Evolutionary conservation across 805 yeast species (phyloP), one percentile per base, ranked within the genome.

Genomic region (Wickerhamomyces sydowiorum): DNA sequence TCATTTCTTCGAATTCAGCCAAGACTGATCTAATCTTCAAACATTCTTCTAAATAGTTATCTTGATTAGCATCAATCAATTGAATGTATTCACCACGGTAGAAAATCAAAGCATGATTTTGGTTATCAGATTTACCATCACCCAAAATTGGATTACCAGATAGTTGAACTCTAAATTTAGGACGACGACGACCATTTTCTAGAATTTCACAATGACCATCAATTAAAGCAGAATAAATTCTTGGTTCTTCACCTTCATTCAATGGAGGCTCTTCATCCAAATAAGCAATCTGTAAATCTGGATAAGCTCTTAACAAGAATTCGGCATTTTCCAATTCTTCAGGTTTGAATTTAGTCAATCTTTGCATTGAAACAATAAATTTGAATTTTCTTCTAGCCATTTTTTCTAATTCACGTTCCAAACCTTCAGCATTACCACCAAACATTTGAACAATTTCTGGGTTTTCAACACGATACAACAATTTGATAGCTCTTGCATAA

Each of bases 391-490:
- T 75, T 66, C 82, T 73, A 13, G 95, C 89, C 86, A 86, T 82
- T 56, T 78, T 80, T 68, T 91, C 97, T 52, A 91, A 80, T 65
- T 95, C 98, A 67, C 89, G 80, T 72, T 93, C 98, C 43, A 79
- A 76, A 56, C 96, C 95, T 70, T 91, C 98, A 46, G 97, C 95
- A 64, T 91, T 95, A 56, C 98, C 98, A 55, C 97, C 98, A 62
- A 90, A 91, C 89, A 90, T 88, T 73, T 93, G 97, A 47, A 90
- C 95, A 63, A 88, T 81, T 64, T 86, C 96, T 36, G 95, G 95
- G 65, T 87, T 86, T 66, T 93, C 98, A 56, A 93, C 95, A 69
- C 95, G 84, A 72, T 88, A 89, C 46, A 91, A 73, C 57, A 91
- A 71, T 66, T 90, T 93, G 59, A 91, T 88, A 24, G 99, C 98